These are phyloP conservation scores for Insectozyma bohioensis DNA, from an alignment of 1,139 yeast genomes.

Conservation along the genomic window DNA sequence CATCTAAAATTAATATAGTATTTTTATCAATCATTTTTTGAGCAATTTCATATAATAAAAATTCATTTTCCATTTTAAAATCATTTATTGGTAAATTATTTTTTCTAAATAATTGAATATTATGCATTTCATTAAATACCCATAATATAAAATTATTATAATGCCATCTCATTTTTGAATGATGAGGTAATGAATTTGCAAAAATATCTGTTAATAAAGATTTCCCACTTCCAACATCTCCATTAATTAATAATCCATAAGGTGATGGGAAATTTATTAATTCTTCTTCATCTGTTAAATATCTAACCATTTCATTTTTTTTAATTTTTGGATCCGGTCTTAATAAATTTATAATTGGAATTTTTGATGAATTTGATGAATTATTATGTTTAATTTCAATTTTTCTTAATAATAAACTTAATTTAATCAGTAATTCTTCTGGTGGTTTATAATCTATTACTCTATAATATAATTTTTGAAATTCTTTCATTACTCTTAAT, in stretches of 20 bases:
- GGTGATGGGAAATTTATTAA: slow-evolving; percentile 56
- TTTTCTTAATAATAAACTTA: slow-evolving; percentile 47
- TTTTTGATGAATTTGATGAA: slow-evolving; percentile 17
- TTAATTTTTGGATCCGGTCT: slow-evolving; percentile 27
- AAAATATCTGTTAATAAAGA: slow-evolving; percentile 74
- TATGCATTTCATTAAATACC: slow-evolving; percentile 64
- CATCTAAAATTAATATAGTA: slow-evolving; percentile 65
- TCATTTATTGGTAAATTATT: slow-evolving; percentile 9
- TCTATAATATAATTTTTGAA: slow-evolving; percentile 60
- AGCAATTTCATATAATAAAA: slow-evolving; percentile 65
- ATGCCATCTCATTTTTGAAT: slow-evolving; percentile 69
- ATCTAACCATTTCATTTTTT: slow-evolving; percentile 39
- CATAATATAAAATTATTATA: slow-evolving; percentile 68
- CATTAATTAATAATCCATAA: slow-evolving; percentile 64
- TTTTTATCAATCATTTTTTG: slow-evolving; percentile 59
- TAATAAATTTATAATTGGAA: slow-evolving; percentile 16
- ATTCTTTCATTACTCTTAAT: slow-evolving; percentile 60
- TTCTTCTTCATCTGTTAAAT: slow-evolving; percentile 66
- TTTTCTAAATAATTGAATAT: slow-evolving; percentile 46
- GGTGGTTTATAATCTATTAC: slow-evolving; percentile 63
- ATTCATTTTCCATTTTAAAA: slow-evolving; percentile 58
- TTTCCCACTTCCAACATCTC: slow-evolving; percentile 78
- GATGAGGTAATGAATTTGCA: slow-evolving; percentile 63
- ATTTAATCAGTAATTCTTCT: slow-evolving; percentile 45
- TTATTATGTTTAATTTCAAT: slow-evolving; percentile 35